Conservation (phyloP, 2,329 filamentous ascomycete genomes). For the Aspergillus aculeatinus region DNA sequence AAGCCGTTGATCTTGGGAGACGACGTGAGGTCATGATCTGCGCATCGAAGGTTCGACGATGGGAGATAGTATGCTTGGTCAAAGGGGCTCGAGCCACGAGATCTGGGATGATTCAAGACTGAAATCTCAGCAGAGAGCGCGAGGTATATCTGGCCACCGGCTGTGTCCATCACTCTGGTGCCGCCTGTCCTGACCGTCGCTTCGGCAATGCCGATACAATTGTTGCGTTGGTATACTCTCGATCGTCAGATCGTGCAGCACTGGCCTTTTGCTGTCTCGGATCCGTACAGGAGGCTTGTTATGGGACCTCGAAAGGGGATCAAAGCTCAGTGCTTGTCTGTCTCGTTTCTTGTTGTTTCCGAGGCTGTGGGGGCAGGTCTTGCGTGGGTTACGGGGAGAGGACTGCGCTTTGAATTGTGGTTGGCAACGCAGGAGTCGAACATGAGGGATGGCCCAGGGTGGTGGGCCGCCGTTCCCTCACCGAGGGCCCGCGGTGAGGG, state of each 20-base stretch:
- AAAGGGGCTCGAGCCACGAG: not conserved
- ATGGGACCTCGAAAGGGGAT: conserved; percentile 13
- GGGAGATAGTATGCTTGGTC: not conserved
- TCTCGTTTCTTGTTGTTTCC: conserved; percentile 5
- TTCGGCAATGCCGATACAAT: not conserved
- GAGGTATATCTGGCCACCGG: not conserved
- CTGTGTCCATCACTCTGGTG: not conserved
- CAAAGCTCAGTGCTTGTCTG: conserved; percentile 18
- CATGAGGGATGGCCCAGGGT: conserved; percentile 2
- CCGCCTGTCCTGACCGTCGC: not conserved
- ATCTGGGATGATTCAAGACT: not conserved
- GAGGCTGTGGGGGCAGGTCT: not conserved
- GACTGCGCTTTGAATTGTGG: not conserved
- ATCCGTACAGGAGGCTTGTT: not conserved
- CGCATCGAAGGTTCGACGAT: not conserved
- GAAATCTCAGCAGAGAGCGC: not conserved
- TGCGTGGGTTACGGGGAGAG: not conserved
- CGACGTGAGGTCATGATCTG: conserved; percentile 1
- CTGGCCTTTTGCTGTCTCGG: not conserved
- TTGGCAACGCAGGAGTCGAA: not conserved
- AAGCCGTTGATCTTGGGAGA: not conserved
- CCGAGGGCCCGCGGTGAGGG: not conserved
- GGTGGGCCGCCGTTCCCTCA: conserved; percentile 11
- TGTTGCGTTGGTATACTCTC: not conserved
- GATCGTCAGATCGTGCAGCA: not conserved